Evolutionary conservation across 2,329 filamentous ascomycete genomes (phyloP), one percentile per base, ranked within the genome.

Genomic region (Dactylellina cionopaga): DNA sequence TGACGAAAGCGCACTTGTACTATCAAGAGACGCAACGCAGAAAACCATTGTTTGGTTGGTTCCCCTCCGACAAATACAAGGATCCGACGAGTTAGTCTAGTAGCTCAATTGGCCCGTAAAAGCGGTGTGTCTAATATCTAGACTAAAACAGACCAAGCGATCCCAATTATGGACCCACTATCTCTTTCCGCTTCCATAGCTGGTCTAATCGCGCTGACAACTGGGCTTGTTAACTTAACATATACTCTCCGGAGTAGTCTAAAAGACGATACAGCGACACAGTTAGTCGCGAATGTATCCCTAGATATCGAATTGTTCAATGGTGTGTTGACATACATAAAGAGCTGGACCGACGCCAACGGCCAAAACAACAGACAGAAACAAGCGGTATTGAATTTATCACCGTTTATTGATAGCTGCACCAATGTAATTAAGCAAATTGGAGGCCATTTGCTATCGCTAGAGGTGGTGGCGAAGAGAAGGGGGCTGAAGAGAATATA

Each of bases 121-220:
- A n/a, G n/a, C n/a, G n/a, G n/a, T n/a, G n/a, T n/a, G n/a, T n/a
- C n/a, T n/a, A n/a, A n/a, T n/a, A n/a, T n/a, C n/a, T n/a, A n/a
- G n/a, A n/a, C n/a, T n/a, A n/a, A n/a, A n/a, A n/a, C n/a, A n/a
- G n/a, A n/a, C n/a, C n/a, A n/a, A 41, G 1, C 6, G 5, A 2
- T 43, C 24, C 3, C 39, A 25, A 41, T 19, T 4, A 60, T 60
- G 55, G 55, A 60, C 25, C 55, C 55, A 9, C 24, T 60, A 11
- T 60, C 55, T 1, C 17, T 60, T 13, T 60, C 55, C 4, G 55
- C 55, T 17, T 60, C 55, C 3, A 60, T 60, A 24, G 55, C 55
- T 22, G 55, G 55, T 22, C 27, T 60, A 19, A 47, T 60, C 24
- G 55, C 35, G 2, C 55, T 60, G 13, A 37, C 55, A 5, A 22